Evolutionary conservation across 352 stramenopile species (phyloP).

Genomic region (Saprolegnia diclina): DNA sequence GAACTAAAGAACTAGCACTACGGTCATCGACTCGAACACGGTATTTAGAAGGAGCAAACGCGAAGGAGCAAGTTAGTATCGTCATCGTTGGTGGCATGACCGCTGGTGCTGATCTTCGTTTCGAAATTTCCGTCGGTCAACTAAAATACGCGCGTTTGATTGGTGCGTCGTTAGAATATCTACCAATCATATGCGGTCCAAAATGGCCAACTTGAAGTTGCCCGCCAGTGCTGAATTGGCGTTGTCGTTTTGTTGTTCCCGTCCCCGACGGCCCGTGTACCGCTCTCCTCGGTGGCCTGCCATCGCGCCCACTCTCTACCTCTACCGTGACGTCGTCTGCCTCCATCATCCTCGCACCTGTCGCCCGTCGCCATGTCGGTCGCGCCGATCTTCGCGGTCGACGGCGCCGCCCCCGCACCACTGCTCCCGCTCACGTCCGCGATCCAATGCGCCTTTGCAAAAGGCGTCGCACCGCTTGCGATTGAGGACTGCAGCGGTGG

Average conservation of each 20-base stretch:
- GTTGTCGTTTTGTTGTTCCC: too few relatives aligned
- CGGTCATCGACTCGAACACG: too few relatives aligned
- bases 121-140: neutral
- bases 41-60: too few relatives aligned
- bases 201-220: neutral
- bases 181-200: neutral
- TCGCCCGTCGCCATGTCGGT: neutral
- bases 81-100: too few relatives aligned
- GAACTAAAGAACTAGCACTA: too few relatives aligned
- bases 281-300: neutral
- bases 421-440: neutral
- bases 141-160: neutral
- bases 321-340: neutral
- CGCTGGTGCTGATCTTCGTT: neutral
- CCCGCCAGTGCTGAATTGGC: neutral
- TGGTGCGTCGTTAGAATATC: neutral
- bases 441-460: constrained; percentile 1
- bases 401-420: too few relatives aligned
- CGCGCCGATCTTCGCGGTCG: neutral
- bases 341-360: neutral
- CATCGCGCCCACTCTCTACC: neutral
- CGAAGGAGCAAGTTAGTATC: too few relatives aligned
- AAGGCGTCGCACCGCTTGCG: neutral
- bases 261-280: too few relatives aligned
- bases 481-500: constrained; percentile 48